A percentile compares a stretch with the other conserved stretches of the same genome.
Conservation (phyloP, 2,329 filamentous ascomycete species). For the Pseudopyrenochaeta lycopersici region DNA sequence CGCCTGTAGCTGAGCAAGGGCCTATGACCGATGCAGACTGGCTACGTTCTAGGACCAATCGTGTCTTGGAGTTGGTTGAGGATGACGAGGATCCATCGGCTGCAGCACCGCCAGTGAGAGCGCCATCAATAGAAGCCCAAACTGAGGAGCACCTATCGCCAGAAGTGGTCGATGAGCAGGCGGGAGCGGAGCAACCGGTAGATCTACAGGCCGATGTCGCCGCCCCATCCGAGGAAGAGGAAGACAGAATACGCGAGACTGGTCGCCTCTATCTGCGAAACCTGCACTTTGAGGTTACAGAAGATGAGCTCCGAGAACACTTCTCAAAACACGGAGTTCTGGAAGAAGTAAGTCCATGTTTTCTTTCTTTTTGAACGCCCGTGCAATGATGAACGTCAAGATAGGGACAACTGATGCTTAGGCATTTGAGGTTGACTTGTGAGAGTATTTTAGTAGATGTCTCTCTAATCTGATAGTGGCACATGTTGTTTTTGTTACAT, state of each 20-base stretch:
- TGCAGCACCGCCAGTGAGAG: neutral
- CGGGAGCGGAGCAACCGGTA: slow-evolving; percentile 7
- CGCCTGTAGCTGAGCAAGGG: slow-evolving; percentile 39
- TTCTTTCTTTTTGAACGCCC: slow-evolving; percentile 26
- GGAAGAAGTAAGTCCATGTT: slow-evolving; percentile 77
- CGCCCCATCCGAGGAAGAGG: slow-evolving; percentile 57
- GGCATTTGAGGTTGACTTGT: slow-evolving; percentile 88
- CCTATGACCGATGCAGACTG: slow-evolving; percentile 83
- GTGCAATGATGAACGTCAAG: slow-evolving; percentile 86
- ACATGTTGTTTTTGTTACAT: slow-evolving; percentile 4
- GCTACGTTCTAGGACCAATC: slow-evolving; percentile 87
- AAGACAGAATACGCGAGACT: slow-evolving; percentile 74
- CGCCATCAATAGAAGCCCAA: slow-evolving; percentile 8
- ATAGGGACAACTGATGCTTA: slow-evolving; percentile 99
- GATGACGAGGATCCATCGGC: slow-evolving; percentile 65
- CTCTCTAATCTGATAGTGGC: slow-evolving; percentile 80
- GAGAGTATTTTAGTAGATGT: slow-evolving; percentile 99
- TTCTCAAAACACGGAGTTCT: slow-evolving; percentile 79
- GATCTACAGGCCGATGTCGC: slow-evolving; percentile 50
- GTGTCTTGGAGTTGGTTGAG: slow-evolving; percentile 84
- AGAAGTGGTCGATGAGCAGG: slow-evolving; percentile 13
- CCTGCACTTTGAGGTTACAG: slow-evolving; percentile 79
- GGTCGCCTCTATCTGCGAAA: slow-evolving; percentile 89
- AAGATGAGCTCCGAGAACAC: slow-evolving; percentile 76
- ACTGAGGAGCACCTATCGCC: slow-evolving; percentile 17